These are phyloP conservation scores for Fusarium albidum DNA, from an alignment of 2,329 filamentous ascomycete genomes.

Conservation along the genomic window DNA sequence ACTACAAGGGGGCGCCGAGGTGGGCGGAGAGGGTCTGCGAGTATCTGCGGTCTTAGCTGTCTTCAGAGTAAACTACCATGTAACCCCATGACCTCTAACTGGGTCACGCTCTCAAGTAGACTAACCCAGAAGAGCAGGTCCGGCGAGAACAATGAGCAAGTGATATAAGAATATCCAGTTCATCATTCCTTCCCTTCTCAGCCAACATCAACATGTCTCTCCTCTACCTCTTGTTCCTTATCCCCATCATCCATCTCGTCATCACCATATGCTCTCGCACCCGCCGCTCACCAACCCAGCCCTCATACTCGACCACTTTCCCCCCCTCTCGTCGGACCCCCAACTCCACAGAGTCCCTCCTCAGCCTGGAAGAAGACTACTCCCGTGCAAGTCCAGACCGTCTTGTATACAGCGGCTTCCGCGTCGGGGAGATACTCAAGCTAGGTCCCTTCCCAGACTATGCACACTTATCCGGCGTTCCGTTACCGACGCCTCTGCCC, in stretches of 20 bases:
- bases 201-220: neutral
- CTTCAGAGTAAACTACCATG: too few relatives aligned
- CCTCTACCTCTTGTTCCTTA: too few relatives aligned
- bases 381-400: neutral
- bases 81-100: too few relatives aligned
- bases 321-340: neutral
- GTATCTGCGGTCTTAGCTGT: slow-evolving; percentile 27
- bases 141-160: slow-evolving; percentile 4
- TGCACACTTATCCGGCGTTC: neutral
- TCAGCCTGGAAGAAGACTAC: neutral
- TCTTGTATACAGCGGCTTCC: slow-evolving; percentile 1
- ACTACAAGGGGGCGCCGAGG: slow-evolving; percentile 27
- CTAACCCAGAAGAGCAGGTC: slow-evolving; percentile 1
- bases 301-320: neutral
- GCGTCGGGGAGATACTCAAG: neutral
- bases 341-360: neutral
- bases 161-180: too few relatives aligned
- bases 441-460: neutral
- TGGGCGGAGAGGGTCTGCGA: slow-evolving; percentile 26
- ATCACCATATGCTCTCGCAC: too few relatives aligned
- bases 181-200: too few relatives aligned
- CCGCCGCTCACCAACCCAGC: too few relatives aligned
- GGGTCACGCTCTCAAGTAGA: neutral
- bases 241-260: too few relatives aligned
- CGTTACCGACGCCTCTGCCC: neutral